These are phyloP conservation scores for Tolypocladium cylindrosporum DNA, from an alignment of 2,329 filamentous ascomycete species.

Conservation along the genomic window DNA sequence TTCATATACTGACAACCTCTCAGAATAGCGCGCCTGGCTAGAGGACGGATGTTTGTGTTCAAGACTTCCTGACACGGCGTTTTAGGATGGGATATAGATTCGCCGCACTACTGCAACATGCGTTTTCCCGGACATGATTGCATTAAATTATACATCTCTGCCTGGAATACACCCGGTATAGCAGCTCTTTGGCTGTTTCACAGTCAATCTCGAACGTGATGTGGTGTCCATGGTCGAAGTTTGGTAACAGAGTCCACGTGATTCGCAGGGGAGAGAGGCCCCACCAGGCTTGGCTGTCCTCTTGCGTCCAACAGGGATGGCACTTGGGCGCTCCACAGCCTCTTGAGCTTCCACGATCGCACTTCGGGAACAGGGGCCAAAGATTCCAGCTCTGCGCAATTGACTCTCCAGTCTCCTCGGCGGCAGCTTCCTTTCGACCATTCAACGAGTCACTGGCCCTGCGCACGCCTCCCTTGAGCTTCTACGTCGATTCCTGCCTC, in stretches of 20 bases:
- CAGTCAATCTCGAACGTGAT: neutral
- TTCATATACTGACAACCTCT: neutral
- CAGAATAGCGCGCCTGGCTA: neutral
- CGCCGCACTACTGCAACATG: neutral
- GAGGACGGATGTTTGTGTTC: neutral
- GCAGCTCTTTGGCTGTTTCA: neutral
- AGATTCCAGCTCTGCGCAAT: neutral
- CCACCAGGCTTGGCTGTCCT: neutral
- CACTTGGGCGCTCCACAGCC: neutral
- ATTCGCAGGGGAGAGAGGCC: conserved; percentile 22
- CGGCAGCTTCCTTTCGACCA: neutral
- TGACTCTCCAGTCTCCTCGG: neutral
- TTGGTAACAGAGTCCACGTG: conserved; percentile 3
- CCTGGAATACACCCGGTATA: neutral
- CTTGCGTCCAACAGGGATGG: conserved; percentile 2
- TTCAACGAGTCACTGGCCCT: neutral
- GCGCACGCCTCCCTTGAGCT: neutral
- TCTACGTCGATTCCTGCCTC: neutral
- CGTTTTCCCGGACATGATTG: neutral
- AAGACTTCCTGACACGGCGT: neutral
- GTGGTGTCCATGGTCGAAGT: neutral
- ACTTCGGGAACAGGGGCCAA: neutral
- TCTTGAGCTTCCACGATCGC: conserved; percentile 1
- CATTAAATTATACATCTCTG: neutral
- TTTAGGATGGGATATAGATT: neutral